A percentile compares a stretch with the other conserved stretches of the same genome.
Conservation (phyloP, 1,284 basidiomycete genomes). For the Ganoderma sinense region DNA sequence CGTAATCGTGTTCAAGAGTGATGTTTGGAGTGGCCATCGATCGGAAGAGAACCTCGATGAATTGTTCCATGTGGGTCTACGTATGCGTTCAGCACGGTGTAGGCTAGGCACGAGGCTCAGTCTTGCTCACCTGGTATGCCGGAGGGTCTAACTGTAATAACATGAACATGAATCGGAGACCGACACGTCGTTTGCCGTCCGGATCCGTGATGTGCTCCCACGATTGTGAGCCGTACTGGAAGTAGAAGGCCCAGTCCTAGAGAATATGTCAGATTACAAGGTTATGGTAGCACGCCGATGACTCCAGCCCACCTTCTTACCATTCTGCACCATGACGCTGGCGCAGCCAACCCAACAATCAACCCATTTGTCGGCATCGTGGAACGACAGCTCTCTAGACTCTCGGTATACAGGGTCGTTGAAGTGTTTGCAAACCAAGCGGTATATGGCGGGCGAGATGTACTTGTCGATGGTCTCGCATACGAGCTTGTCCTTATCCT, state of each 20-base stretch:
- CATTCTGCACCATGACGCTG: slow-evolving; percentile 69
- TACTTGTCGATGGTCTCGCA: slow-evolving; percentile 60
- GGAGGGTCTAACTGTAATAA: slow-evolving; percentile 71
- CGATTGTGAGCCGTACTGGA: slow-evolving; percentile 63
- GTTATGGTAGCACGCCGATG: neutral
- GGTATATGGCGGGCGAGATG: slow-evolving; percentile 69
- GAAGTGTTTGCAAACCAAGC: slow-evolving; percentile 63
- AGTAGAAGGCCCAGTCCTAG: slow-evolving; percentile 73
- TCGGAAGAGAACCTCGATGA: slow-evolving; percentile 65
- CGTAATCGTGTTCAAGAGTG: slow-evolving; percentile 69
- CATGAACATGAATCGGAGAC: slow-evolving; percentile 73
- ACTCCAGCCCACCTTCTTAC: slow-evolving; percentile 37
- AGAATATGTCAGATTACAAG: slow-evolving; percentile 6
- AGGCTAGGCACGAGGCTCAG: neutral
- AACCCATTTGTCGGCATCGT: slow-evolving; percentile 61
- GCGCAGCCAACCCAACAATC: slow-evolving; percentile 85
- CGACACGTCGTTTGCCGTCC: slow-evolving; percentile 66
- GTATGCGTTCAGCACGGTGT: neutral
- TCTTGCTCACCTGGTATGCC: slow-evolving; percentile 61
- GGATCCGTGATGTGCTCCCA: slow-evolving; percentile 67
- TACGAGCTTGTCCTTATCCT: slow-evolving; percentile 50
- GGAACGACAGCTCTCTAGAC: slow-evolving; percentile 39
- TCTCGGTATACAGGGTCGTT: slow-evolving; percentile 41
- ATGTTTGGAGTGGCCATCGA: slow-evolving; percentile 59
- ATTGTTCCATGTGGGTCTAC: slow-evolving; percentile 60